These are phyloP conservation scores for Candida smagusa DNA, from an alignment of 1,139 yeast species.

Conservation along the genomic window DNA sequence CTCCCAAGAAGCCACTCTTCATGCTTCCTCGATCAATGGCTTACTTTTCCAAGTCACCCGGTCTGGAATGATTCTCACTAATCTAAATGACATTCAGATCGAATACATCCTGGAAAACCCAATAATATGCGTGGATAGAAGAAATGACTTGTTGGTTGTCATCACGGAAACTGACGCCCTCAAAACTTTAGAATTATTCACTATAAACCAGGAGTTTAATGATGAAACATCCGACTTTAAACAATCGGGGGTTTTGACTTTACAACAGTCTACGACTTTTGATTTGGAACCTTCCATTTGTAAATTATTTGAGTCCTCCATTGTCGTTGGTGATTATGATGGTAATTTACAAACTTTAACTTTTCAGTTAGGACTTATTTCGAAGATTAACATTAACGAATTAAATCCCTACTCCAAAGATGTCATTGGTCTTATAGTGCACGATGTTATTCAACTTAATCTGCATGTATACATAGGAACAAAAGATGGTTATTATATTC, in stretches of 20 bases:
- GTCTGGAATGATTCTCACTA: constrained; percentile 10
- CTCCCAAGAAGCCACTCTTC: constrained; percentile 11
- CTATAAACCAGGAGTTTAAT: constrained; percentile 3
- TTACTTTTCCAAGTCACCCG: constrained; percentile 12
- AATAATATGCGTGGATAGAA: constrained; percentile 2
- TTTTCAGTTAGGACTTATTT: not conserved
- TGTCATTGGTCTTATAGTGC: constrained; percentile 3
- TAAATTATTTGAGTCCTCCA: constrained; percentile 1
- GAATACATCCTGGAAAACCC: constrained; percentile 1
- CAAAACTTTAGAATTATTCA: constrained; percentile 7
- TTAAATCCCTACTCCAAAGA: constrained; percentile 8
- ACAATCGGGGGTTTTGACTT: constrained; percentile 4
- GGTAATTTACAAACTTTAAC: constrained; percentile 5
- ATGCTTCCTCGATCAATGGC: constrained; percentile 10
- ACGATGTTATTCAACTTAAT: constrained; percentile 6
- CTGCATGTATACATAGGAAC: constrained; percentile 16
- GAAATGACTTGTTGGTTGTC: constrained; percentile 6
- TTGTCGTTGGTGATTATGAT: constrained; percentile 11
- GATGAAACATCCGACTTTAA: constrained; percentile 1
- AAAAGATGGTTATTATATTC: constrained; percentile 14
- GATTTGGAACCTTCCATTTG: constrained; percentile 9
- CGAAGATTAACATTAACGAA: constrained; percentile 3
- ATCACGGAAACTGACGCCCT: constrained; percentile 8
- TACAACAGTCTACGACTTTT: constrained; percentile 1
- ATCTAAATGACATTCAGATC: constrained; percentile 7